Conservation (phyloP, 2,329 filamentous ascomycete species). For the Elsinoe ampelina region DNA sequence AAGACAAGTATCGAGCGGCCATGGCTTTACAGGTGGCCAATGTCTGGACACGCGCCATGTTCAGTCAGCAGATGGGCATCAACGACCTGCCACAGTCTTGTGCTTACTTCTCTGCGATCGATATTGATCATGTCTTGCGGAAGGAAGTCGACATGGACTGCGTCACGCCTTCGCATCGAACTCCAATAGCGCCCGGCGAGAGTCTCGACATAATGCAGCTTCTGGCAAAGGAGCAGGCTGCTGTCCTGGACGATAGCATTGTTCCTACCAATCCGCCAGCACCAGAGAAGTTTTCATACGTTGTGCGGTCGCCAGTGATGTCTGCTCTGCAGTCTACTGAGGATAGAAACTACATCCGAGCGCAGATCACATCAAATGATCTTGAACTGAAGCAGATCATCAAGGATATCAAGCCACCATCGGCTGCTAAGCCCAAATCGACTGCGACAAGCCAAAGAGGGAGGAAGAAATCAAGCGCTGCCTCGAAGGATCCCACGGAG, state of each 20-base stretch:
- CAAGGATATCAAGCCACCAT: slow-evolving; percentile 38
- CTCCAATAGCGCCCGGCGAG: slow-evolving; percentile 73
- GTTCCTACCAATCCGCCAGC: slow-evolving; percentile 49
- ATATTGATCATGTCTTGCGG: slow-evolving; percentile 88
- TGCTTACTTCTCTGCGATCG: slow-evolving; percentile 90
- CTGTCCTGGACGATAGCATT: slow-evolving; percentile 58
- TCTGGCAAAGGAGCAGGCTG: slow-evolving; percentile 60
- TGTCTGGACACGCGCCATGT: slow-evolving; percentile 95
- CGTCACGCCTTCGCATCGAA: slow-evolving; percentile 75
- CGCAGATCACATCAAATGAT: slow-evolving; percentile 71
- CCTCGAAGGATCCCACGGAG: slow-evolving; percentile 7
- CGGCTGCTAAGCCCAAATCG: background rate
- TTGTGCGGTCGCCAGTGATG: slow-evolving; percentile 70
- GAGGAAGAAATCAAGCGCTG: background rate
- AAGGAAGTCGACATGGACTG: slow-evolving; percentile 99
- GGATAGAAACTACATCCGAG: slow-evolving; percentile 60
- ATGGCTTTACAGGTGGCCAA: slow-evolving; percentile 93
- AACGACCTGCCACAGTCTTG: slow-evolving; percentile 88
- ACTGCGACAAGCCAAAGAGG: background rate
- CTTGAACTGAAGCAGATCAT: slow-evolving; percentile 65
- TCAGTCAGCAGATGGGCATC: slow-evolving; percentile 92
- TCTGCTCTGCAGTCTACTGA: slow-evolving; percentile 46
- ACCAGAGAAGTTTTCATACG: slow-evolving; percentile 57
- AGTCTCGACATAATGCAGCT: slow-evolving; percentile 74
- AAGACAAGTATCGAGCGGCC: slow-evolving; percentile 79